These are phyloP conservation scores for Phytophthora tentaculata DNA, from an alignment of 352 stramenopile species.

Conservation along the genomic window DNA sequence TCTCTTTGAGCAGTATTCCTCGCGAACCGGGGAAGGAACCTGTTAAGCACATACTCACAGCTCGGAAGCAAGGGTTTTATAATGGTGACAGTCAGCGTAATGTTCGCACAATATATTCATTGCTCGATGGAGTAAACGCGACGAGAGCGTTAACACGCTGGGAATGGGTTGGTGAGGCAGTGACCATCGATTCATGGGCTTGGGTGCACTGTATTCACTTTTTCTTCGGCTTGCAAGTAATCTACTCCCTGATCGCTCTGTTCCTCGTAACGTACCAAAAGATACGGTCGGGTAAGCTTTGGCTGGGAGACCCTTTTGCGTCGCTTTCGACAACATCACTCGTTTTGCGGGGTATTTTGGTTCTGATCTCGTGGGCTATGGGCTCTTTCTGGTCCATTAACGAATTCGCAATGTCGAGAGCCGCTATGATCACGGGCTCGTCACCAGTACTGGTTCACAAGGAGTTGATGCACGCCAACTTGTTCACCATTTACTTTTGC, in stretches of 20 bases:
- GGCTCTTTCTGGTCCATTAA: conserved; percentile 42
- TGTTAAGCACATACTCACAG: conserved; percentile 35
- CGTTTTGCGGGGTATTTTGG: conserved; percentile 23
- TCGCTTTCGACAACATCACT: conserved; percentile 35
- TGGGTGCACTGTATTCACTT: conserved; percentile 49
- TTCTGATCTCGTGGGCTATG: conserved; percentile 35
- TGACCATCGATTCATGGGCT: conserved; percentile 37
- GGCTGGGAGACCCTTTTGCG: conserved; percentile 48
- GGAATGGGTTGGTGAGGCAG: conserved; percentile 22
- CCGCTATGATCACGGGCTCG: conserved; percentile 12
- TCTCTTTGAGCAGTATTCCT: conserved; percentile 28
- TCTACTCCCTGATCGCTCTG: conserved; percentile 34
- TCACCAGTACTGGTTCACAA: conserved; percentile 22
- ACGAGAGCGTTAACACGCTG: conserved; percentile 16
- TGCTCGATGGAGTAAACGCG: conserved; percentile 16
- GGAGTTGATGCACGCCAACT: conserved; percentile 38
- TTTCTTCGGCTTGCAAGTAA: conserved; percentile 37
- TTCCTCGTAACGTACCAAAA: conserved; percentile 38
- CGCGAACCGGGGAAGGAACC: conserved; percentile 12
- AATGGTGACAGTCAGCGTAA: conserved; percentile 38
- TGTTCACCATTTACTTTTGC: conserved; percentile 29
- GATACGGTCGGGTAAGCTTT: conserved; percentile 37
- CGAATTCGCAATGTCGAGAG: conserved; percentile 36
- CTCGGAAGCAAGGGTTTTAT: conserved; percentile 37
- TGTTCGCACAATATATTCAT: conserved; percentile 26